These are phyloP conservation scores for Plasmodium berghei DNA, from an alignment of 169 alveolate genomes.

Conservation along the genomic window DNA sequence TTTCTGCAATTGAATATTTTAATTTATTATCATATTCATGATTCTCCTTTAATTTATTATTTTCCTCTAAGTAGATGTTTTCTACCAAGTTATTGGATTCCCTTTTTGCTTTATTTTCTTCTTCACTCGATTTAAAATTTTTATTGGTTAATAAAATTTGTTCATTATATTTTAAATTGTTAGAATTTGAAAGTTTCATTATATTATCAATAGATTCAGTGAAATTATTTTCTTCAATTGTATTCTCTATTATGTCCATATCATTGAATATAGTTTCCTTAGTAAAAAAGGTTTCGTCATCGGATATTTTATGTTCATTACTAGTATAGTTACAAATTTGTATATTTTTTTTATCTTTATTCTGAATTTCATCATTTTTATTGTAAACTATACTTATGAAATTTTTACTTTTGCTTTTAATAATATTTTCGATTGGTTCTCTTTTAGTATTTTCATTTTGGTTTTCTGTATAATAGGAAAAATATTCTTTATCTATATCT, in stretches of 20 bases:
- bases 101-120: neutral
- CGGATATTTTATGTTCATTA: neutral
- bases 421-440: too few species aligned
- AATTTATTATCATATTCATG: neutral
- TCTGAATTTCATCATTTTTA: neutral
- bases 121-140: neutral
- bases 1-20: too few species aligned
- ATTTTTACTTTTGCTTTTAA: neutral
- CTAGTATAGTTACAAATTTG: neutral
- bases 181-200: neutral
- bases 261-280: neutral
- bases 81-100: neutral
- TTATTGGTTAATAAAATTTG: neutral
- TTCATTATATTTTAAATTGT: neutral
- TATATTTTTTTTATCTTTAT: neutral
- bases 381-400: neutral
- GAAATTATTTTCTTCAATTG: conserved; percentile 15
- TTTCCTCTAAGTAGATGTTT: neutral
- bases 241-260: neutral
- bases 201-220: neutral
- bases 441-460: too few species aligned
- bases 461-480: too few species aligned
- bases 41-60: neutral
- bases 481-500: too few species aligned
- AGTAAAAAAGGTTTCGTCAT: neutral